Base-by-base conservation (phyloP, 2,329 filamentous ascomycete genomes). In the Hymenoscyphus scutula region DNA sequence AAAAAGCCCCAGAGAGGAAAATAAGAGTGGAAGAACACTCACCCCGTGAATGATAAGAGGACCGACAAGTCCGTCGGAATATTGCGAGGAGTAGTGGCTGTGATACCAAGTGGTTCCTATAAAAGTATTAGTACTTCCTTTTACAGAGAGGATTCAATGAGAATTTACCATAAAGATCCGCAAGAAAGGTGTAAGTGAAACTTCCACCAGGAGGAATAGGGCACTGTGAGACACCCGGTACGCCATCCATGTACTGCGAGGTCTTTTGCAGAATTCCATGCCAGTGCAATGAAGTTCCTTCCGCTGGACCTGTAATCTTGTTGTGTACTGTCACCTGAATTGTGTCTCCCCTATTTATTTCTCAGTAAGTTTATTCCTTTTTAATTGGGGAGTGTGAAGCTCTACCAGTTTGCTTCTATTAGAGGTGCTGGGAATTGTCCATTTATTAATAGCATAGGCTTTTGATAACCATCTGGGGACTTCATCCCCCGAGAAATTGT, bases 241-340 rank as follows among this genome's bases (percentile, higher is more conserved):
- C 76, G 15, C 80, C 79, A 66, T 82, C 80, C 29, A 63, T 80
- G 58, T 75, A 73, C 60, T 61, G 67, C 23, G 58, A 66, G 15
- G 38, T 29, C 56, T 62, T 72, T 66, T 84, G 79, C 17, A 79
- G 77, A 34, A 85, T 65, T 32, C 80, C 83, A 81, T 82, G 34
- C 77, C 76, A 62, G 78, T 85, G 64, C 68, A 68, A 72, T 67
- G 75, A 72, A 69, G 66, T 77, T 8, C 73, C 69, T 63, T 76
- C 71, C 25, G 71, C 61, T 25, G 68, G 68, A 27, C 71, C 74
- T 13, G 77, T 82, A 11, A 92, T 83, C 56, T 85, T 82, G 75
- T 95, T 94, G 74, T 84, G 81, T 60, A 92, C 82, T 34, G 86
- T 86, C 41, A 91, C 84, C 60, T 89, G 77, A 57, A 86, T 80